A percentile compares a stretch with the other conserved stretches of the same genome.
These are phyloP conservation scores for Glebionis coronaria DNA, from an alignment of 129 eudicot genomes.

Conservation along the genomic window DNA sequence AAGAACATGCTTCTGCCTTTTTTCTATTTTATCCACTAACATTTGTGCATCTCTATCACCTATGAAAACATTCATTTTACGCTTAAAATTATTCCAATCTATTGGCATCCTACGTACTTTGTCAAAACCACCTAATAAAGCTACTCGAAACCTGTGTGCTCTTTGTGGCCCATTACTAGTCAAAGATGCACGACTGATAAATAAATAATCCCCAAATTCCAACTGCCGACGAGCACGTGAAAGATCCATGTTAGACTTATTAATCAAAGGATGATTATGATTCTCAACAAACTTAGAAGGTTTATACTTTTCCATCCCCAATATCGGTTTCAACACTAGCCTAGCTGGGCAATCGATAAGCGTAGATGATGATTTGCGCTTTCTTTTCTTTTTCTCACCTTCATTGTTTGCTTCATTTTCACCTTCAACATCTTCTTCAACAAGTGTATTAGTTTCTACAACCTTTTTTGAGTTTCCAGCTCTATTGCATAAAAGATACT, in stretches of 20 bases:
- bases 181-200: background rate
- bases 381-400: too few species aligned
- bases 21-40: background rate
- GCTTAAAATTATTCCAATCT: background rate
- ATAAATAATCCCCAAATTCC: background rate
- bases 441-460: too few species aligned
- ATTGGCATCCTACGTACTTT: background rate
- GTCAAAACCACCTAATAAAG: background rate
- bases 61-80: background rate
- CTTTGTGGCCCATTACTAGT: background rate
- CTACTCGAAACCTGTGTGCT: background rate
- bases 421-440: too few species aligned
- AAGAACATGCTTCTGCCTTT: background rate
- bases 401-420: too few species aligned
- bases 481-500: too few species aligned
- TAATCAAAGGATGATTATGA: background rate
- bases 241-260: too few species aligned
- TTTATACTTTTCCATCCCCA: too few species aligned
- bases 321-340: too few species aligned
- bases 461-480: too few species aligned
- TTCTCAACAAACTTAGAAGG: background rate
- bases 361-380: too few species aligned
- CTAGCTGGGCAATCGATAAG: too few species aligned
- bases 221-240: background rate
- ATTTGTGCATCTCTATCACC: background rate